Evolutionary conservation across 768 basidiomycete species (phyloP), one percentile per base, ranked within the genome.

Genomic region (Erythrobasidium yunnanense): DNA sequence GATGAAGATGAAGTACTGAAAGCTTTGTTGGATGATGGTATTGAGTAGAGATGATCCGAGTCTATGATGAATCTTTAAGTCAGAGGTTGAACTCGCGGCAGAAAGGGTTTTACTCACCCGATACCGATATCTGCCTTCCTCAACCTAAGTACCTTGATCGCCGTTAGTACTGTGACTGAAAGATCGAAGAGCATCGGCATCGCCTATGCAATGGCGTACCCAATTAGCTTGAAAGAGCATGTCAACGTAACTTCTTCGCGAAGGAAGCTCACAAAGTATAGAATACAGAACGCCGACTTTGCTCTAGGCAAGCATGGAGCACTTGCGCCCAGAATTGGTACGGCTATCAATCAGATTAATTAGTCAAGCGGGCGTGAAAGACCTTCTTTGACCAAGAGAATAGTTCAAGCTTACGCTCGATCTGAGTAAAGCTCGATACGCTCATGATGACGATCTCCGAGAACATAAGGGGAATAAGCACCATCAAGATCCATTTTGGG

Each of bases 1-100:
- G 29, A 52, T 52, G 29, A 52, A 52, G 22, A 52, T 8, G 50
- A 52, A 52, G 27, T 52, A 52, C 50, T 52, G 50, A 25, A 52
- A 52, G 50, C 20, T 22, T 52, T 30, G 20, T 15, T 52, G 50
- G 22, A 52, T 52, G 50, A 52, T 52, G 20, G 50, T 52, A 25
- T 52, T 52, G 8, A 52, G 50, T 15, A 52, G 18, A 52, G 29
- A 11, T 13, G 50, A 52, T 23, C 50, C 50, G 11, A 25, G 11
- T 11, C 50, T 52, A 30, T 52, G 11, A 25, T 52, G 27, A 20
- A 52, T 52, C 13, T 11, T 8, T 52, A 11, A 52, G 50, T 23
- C 29, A 30, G 20, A 23, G 11, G 22, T 30, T 8, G 29, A 13
- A 42, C 50, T 52, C 8, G 29, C 50, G 27, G 50, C 25, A 8